These are phyloP conservation scores for Phaffomyces antillensis DNA, from an alignment of 805 yeast species.

Conservation along the genomic window DNA sequence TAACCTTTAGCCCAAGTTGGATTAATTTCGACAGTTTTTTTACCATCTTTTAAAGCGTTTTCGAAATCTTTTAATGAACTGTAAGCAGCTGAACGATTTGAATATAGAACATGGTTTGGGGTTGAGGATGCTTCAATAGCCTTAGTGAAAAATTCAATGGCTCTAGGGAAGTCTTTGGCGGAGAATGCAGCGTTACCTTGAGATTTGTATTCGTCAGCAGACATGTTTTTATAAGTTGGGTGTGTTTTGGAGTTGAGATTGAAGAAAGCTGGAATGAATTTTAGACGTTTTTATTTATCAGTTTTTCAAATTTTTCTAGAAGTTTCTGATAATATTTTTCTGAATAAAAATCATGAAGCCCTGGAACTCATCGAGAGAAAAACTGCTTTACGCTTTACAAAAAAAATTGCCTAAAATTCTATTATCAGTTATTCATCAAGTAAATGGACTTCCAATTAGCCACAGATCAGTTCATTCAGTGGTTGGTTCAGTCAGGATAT, in stretches of 20 bases:
- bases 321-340: neutral
- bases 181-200: constrained; percentile 92
- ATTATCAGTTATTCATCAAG: neutral
- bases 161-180: constrained; percentile 75
- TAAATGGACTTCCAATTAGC: constrained; percentile 17
- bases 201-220: constrained; percentile 76
- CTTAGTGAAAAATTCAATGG: constrained; percentile 72
- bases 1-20: constrained; percentile 94
- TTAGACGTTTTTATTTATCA: neutral
- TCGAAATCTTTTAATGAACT: constrained; percentile 71
- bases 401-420: neutral
- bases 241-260: neutral
- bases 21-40: constrained; percentile 72
- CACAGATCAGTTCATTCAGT: constrained; percentile 36
- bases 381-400: neutral
- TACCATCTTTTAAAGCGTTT: constrained; percentile 79
- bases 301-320: neutral
- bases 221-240: constrained; percentile 28
- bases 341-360: neutral
- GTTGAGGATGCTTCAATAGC: constrained; percentile 78
- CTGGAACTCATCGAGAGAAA: neutral
- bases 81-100: constrained; percentile 90
- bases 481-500: constrained; percentile 39
- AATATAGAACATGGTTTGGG: constrained; percentile 88
- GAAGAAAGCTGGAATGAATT: neutral